Evolutionary conservation across 441 rosid species (phyloP), one percentile per base, ranked within the genome.

Genomic region (Macaranga tanarius): DNA sequence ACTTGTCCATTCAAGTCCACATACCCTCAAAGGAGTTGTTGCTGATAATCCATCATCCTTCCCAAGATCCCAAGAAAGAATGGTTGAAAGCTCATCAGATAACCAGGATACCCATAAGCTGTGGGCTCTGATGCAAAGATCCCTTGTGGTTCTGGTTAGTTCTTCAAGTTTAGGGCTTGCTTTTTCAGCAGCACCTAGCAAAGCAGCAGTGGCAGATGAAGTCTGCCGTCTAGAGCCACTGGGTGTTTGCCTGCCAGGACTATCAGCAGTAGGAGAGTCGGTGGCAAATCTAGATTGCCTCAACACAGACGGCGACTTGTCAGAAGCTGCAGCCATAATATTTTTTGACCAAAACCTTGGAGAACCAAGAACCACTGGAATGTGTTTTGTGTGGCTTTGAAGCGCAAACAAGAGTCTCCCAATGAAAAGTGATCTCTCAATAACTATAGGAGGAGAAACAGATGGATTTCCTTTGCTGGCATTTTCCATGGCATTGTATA

Each of bases 341-440:
- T 87, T 92, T 70, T 89, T 89, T 70, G 86, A 90, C 99, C 99
- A 96, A 81, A 89, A 86, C 78, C 98, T 88, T 57, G 98, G 98
- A 82, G 99, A 90, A 65, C 98, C 97, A 44, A 93, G 93, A 74
- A 92, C 77, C 67, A 93, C 73, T 16, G 96, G 93, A 80, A 96
- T 83, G 73, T 93, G 94, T 78, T 85, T 89, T 50, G 92, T 88
- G 86, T 96, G 94, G 72, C 87, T 89, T 77, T 84, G 88, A 62
- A 96, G 84, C 52, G 99, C 95, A 83, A 89, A 96, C 81, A 93
- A 78, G 61, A 96, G 88, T 75, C 99, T 90, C 75, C 99, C 99
- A 70, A 96, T 81, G 79, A 90, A 93, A 79, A 96, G 92, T 20
- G 98, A 84, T 86, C 87, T 92, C 84, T 92, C 97, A 68, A 96